phyloP scores from a whole-genome alignment of 2,329 filamentous ascomycete species.

The Torrubiella hemipterigena region DNA sequence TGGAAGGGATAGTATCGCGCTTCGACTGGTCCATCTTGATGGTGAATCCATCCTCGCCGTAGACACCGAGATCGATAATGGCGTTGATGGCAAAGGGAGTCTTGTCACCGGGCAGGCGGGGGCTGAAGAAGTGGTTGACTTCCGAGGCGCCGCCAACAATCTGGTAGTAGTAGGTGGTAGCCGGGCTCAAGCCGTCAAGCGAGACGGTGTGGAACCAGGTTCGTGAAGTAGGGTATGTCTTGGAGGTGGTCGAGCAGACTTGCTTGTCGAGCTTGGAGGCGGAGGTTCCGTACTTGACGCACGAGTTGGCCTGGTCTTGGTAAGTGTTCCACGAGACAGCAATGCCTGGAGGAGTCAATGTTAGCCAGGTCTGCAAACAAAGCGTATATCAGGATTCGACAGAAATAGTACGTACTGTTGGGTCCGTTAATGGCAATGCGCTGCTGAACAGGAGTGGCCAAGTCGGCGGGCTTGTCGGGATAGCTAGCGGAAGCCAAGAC shows the following conservation, averaged over 20 bases:
- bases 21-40: constrained; percentile 28
- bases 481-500: constrained; percentile 16
- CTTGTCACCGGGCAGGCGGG: constrained; percentile 34
- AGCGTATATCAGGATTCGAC: neutral
- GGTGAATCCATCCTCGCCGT: constrained; percentile 19
- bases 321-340: constrained; percentile 48
- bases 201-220: constrained; percentile 39
- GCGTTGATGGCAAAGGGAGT: constrained; percentile 38
- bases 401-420: constrained; percentile 25
- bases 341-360: constrained; percentile 23
- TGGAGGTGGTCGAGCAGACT: constrained; percentile 31
- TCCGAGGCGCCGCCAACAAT: constrained; percentile 44
- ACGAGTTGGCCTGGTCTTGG: constrained; percentile 27
- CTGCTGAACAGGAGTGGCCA: constrained; percentile 42
- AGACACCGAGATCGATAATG: constrained; percentile 38
- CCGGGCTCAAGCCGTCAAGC: constrained; percentile 31
- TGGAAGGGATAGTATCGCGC: constrained; percentile 31
- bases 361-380: neutral
- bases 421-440: constrained; percentile 37
- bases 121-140: constrained; percentile 39
- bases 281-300: constrained; percentile 39
- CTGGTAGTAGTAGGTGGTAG: constrained; percentile 49
- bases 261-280: constrained; percentile 21
- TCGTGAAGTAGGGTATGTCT: constrained; percentile 40
- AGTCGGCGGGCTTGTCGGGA: constrained; percentile 32